Conservation (phyloP, 2,329 filamentous ascomycete genomes). For the Penicillium sp. region DNA sequence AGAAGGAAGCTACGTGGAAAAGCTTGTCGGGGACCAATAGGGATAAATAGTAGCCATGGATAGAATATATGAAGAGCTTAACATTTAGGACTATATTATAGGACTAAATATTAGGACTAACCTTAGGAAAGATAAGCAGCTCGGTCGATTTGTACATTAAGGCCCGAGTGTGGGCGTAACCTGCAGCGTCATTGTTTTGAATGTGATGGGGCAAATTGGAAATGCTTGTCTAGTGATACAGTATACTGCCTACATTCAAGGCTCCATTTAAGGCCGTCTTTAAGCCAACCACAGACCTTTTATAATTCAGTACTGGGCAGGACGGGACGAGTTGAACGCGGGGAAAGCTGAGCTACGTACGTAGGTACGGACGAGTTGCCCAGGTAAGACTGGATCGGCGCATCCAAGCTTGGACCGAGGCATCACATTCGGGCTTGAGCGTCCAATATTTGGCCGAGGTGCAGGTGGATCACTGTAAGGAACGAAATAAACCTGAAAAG, state of each 20-base stretch:
- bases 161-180: neutral
- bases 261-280: neutral
- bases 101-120: neutral
- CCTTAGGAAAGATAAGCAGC: neutral
- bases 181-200: neutral
- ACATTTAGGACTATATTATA: neutral
- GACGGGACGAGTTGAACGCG: neutral
- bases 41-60: neutral
- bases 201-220: neutral
- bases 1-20: neutral
- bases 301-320: neutral
- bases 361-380: neutral
- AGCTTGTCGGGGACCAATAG: slow-evolving; percentile 2
- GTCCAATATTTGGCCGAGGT: neutral
- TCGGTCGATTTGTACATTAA: neutral
- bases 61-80: neutral
- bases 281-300: neutral
- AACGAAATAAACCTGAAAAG: neutral
- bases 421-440: neutral
- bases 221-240: neutral
- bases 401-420: slow-evolving; percentile 3
- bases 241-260: neutral
- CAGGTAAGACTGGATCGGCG: neutral
- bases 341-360: neutral
- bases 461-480: neutral